Base-by-base conservation (phyloP, 306 rosid species). In the Senna siamea region DNA sequence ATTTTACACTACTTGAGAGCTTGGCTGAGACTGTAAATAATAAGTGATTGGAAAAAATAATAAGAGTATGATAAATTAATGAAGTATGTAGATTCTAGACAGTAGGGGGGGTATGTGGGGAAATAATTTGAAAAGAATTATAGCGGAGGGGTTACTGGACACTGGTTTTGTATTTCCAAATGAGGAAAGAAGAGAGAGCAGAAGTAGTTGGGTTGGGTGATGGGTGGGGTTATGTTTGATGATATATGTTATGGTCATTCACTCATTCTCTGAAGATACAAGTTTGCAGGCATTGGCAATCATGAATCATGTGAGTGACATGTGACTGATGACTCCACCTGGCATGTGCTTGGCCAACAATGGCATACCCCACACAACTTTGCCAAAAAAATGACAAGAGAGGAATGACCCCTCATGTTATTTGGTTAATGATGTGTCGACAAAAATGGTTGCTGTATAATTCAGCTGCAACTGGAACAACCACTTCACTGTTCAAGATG, bases 321-420 rank as follows among this genome's bases (percentile, higher is more conserved):
- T 60, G 66, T 35, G 65, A 59, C 44, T 9, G 11, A 72, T 47
- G 70, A 74, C 44, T 12, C 44, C 41, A 69, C 64, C 69, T 72
- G 70, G 69, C 84, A 47, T 71, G 61, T 53, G 79, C 75, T 19
- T 37, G 62, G 55, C 74, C 60, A 61, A 62, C 14, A 14, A 13
- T 9, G 38, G 6, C 63, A 35, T 4, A 37, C 51, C 59, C 64
- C 6, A 19, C 22, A 7, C 61, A 26, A 26, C 30, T 26, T n/a
- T 26, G 30, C 30, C 30, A 26, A 26, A 26, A 26, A 26, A 26
- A 26, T 26, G 43, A 54, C 14, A 35, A 32, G 47, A 41, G 47
- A 41, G 47, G 13, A 17, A 50, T 1, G 55, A 7, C 9, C 55
- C 55, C 18, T 28, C 5, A n/a, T 51, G 26, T 51, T 51, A 48